Evolutionary conservation across 2,329 filamentous ascomycete genomes (phyloP), one percentile per base, ranked within the genome.

Genomic region (Trichoderma sp.): DNA sequence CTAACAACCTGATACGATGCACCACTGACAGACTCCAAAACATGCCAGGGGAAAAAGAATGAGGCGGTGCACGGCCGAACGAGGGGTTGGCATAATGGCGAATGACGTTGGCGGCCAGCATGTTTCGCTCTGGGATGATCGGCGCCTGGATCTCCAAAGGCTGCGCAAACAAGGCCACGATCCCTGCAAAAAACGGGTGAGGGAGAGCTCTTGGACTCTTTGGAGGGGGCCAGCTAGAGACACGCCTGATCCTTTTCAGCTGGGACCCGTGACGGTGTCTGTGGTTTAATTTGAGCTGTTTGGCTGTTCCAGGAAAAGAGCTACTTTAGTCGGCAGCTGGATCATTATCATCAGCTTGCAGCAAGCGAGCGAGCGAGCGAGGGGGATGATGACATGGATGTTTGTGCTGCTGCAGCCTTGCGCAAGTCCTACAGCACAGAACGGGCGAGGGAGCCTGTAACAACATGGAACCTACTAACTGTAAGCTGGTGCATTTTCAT

Each of bases 51-150:
- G 64, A 27, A 31, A n/a, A 6, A 12, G 11, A 53, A 53, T 1
- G 74, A 73, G 74, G 74, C 74, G 68, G 74, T 75, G 74, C 74
- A 75, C 74, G 24, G 60, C 33, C 41, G 45, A 56, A 66, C 33
- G 68, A 59, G 45, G 75, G 62, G 69, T 65, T 65, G 24, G 33
- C 14, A 72, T 16, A 24, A 31, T 18, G 56, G 75, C 69, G 63
- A 76, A 66, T 74, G 75, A 74, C 69, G 71, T 73, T 67, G 71
- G 59, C 29, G 41, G 67, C 50, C 60, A 63, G 18, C 62, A 24
- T 41, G 62, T 33, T 60, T 72, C 29, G 29, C 71, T 72, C 64
- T 75, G 67, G 74, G 67, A 71, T 65, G 75, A 74, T 76, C 75
- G 63, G 71, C 75, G 71, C 56, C 75, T 74, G 69, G 71, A 65